Base-by-base conservation (phyloP, 345 rosid species). In the Corchorus capsularis region DNA sequence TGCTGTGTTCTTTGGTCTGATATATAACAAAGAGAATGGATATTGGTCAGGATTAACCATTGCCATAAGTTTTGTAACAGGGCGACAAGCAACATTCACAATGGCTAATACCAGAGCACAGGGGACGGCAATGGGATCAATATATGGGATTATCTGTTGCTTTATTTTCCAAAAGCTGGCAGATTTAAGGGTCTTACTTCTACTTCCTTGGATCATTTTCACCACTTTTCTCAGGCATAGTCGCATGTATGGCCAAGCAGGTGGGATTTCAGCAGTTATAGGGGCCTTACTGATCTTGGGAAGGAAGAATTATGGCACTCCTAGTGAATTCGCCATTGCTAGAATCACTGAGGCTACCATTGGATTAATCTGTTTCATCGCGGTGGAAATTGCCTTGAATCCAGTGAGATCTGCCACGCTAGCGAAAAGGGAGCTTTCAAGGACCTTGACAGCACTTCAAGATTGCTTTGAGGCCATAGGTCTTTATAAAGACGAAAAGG, bases 131-230 rank as follows among this genome's bases (percentile, higher is more conserved):
- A 72, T 95, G 54, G 99, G 98, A 60, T 89, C 97, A 1, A 90
- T 95, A 6, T 95, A 95, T 52, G 99, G 98, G 49, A 92, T 93
- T 50, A 35, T 95, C 66, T 96, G 97, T 5, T 89, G 92, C 80
- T 93, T 88, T 80, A 84, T 95, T 34, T 90, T 93, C 61, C 85
- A 86, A 60, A 85, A 82, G 77, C 83, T 84, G 82, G 67, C 88
- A 79, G 76, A 91, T 1, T n/a, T 93, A 34, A 87, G 98, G 87
- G 87, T 93, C 79, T 62, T 95, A 1, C 88, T 89, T 50, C 85
- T 93, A 15, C 85, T 95, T 74, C 99, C 99, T 17, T 95, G 99
- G 98, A 88, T 95, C 83, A 59, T 95, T 75, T 82, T 95, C 80
- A 77, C 92, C 20, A 84, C 86, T 80, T 91, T 93, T 67, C 79